These are phyloP conservation scores for Ambrosiella beaveri DNA, from an alignment of 2,329 filamentous ascomycete genomes.

Conservation along the genomic window DNA sequence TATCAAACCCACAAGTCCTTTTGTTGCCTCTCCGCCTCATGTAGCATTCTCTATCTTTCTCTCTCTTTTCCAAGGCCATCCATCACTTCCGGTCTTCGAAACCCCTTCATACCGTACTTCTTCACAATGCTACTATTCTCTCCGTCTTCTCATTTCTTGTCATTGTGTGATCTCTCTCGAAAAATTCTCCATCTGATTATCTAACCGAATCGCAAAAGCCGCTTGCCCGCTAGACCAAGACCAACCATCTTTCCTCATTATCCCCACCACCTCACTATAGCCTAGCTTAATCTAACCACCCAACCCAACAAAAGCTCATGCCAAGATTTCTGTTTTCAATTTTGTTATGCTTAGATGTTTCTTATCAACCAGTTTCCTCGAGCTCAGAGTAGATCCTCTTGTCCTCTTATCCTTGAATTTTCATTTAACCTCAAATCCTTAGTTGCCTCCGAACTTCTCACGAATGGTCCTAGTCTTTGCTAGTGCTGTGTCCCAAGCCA, in stretches of 20 bases:
- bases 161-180: not conserved
- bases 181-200: not conserved
- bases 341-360: not conserved
- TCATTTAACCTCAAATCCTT: constrained; percentile 1
- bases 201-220: not conserved
- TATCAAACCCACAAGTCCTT: not conserved
- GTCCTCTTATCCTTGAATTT: not conserved
- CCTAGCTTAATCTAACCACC: too few relatives aligned
- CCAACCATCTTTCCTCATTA: too few relatives aligned
- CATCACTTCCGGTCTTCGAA: not conserved
- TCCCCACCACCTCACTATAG: too few relatives aligned
- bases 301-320: too few relatives aligned
- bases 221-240: not conserved
- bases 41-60: not conserved
- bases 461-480: not conserved
- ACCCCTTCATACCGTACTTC: too few relatives aligned
- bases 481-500: not conserved
- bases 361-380: not conserved
- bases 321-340: not conserved
- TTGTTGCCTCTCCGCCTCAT: not conserved
- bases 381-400: too few relatives aligned
- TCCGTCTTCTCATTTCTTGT: too few relatives aligned
- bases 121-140: too few relatives aligned
- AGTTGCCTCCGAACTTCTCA: not conserved
- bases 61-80: not conserved